phyloP scores from a whole-genome alignment of 1,284 basidiomycete species.

The Trametes sp. region DNA sequence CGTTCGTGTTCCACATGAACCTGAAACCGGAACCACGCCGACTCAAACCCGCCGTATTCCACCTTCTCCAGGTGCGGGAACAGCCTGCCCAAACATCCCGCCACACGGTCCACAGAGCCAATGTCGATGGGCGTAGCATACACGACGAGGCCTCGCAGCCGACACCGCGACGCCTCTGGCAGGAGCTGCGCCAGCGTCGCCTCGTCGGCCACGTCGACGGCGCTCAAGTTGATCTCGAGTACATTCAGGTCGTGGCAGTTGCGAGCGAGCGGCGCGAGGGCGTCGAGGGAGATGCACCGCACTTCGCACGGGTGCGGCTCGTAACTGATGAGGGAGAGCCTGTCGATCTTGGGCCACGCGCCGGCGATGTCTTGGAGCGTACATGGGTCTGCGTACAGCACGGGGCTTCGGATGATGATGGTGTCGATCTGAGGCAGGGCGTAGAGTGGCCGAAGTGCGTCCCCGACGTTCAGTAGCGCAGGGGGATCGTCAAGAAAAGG shows the following conservation, averaged over 20 bases:
- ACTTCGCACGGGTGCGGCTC: too few species aligned
- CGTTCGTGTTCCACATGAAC: too few species aligned
- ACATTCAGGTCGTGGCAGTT: background rate
- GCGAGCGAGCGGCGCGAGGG: conserved; percentile 4
- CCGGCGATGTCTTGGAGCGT: background rate
- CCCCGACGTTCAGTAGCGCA: background rate
- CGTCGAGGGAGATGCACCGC: background rate
- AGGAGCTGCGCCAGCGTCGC: background rate
- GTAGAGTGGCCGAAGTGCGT: background rate
- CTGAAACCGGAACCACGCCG: too few species aligned
- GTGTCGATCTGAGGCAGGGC: background rate
- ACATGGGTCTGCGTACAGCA: background rate
- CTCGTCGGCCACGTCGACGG: background rate
- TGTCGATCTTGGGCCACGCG: background rate
- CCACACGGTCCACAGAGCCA: background rate
- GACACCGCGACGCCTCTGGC: background rate
- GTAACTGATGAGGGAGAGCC: background rate
- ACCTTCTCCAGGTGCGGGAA: too few species aligned
- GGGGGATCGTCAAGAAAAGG: background rate
- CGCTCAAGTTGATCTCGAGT: background rate
- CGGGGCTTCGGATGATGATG: background rate
- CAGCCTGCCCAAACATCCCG: background rate
- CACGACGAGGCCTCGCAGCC: background rate
- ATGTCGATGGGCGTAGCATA: background rate
- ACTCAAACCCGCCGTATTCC: too few species aligned